Evolutionary conservation across 305 asterid species (phyloP).

Genomic region (Fraxinus sp.): DNA sequence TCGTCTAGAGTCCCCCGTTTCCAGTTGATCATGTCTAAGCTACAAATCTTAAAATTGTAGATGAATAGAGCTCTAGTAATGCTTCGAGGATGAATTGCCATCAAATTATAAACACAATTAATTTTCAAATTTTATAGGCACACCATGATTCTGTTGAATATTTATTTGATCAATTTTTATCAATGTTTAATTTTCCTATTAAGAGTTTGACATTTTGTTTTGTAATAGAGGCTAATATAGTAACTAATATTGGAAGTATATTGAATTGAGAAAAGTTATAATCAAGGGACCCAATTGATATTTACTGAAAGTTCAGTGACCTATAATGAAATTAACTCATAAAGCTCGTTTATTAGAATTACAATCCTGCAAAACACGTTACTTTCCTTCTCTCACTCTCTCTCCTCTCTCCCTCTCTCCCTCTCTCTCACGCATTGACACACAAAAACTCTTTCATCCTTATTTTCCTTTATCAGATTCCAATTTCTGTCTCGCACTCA

Average conservation of each 20-base stretch:
- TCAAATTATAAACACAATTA: neutral
- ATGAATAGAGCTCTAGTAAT: neutral
- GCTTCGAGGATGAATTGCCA: neutral
- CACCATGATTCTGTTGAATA: neutral
- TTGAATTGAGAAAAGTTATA: neutral
- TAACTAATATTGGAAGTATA: neutral
- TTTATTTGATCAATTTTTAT: neutral
- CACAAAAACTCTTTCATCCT: neutral
- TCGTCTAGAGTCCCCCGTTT: neutral
- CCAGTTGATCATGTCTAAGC: neutral
- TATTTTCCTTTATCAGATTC: neutral
- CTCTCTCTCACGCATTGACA: neutral
- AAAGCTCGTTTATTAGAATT: neutral
- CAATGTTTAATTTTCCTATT: neutral
- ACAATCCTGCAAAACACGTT: neutral
- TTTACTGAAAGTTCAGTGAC: neutral
- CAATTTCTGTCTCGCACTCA: neutral
- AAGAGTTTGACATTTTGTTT: neutral
- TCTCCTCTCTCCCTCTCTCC: neutral
- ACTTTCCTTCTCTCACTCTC: conserved; percentile 12
- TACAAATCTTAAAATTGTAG: neutral
- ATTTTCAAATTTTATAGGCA: neutral
- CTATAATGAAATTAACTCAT: neutral
- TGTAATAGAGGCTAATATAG: neutral
- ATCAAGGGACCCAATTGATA: neutral